Evolutionary conservation across 441 rosid species (phyloP).

Genomic region (Populus hybrid): DNA sequence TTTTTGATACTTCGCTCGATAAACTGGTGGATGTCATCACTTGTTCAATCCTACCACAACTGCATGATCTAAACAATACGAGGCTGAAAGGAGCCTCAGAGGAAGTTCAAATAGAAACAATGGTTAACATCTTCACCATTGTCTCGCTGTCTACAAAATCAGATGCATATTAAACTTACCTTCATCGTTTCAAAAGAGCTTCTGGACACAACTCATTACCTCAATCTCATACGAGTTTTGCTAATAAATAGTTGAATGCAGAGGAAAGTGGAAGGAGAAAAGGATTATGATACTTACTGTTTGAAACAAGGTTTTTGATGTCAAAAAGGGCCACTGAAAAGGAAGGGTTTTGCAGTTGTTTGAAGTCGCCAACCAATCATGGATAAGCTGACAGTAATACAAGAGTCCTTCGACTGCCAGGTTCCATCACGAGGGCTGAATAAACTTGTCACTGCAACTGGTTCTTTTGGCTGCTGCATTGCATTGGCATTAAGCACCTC

Average conservation of each 20-base stretch:
- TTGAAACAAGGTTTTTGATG: background rate
- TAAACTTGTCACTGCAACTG: background rate
- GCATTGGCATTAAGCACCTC: background rate
- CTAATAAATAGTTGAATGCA: background rate
- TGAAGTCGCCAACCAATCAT: background rate
- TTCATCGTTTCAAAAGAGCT: background rate
- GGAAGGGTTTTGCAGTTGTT: background rate
- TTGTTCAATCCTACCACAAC: background rate
- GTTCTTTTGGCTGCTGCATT: background rate
- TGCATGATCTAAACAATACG: too few relatives aligned
- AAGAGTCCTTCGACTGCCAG: background rate
- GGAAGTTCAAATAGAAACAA: background rate
- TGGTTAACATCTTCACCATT: background rate
- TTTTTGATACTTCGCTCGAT: background rate
- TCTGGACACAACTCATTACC: background rate
- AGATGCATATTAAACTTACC: background rate
- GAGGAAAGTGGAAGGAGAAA: background rate
- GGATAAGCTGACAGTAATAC: background rate
- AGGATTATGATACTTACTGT: background rate
- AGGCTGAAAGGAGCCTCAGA: too few relatives aligned
- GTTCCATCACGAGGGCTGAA: background rate
- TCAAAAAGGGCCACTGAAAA: background rate
- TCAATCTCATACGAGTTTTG: background rate
- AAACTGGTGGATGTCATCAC: background rate
- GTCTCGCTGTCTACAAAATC: background rate